Evolutionary conservation across 495 filamentous ascomycete genomes (phyloP).

Genomic region (Aspergillus coremiiformis): DNA sequence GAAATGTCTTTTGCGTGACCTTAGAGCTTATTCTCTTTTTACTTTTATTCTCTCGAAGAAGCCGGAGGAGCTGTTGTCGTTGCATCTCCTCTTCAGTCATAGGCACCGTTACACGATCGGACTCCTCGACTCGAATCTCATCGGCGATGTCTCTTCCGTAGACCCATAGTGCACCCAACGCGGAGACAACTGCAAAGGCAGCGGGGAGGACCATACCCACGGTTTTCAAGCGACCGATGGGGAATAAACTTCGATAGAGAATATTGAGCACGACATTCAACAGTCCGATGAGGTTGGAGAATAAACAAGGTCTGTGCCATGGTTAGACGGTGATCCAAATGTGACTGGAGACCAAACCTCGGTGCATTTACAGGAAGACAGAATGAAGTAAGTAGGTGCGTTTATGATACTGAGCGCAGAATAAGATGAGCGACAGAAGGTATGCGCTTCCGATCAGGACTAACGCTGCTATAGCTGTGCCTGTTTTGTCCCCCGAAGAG

Average conservation of each 20-base stretch:
- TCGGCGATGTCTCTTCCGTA: conserved; percentile 15
- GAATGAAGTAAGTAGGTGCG: conserved; percentile 22
- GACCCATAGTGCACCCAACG: conserved; percentile 20
- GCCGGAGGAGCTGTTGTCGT: conserved; percentile 28
- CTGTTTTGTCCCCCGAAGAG: conserved; percentile 11
- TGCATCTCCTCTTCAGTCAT: conserved; percentile 35
- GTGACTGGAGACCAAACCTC: neutral
- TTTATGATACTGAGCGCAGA: conserved; percentile 17
- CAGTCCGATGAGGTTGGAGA: conserved; percentile 24
- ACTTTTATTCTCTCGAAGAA: conserved; percentile 20
- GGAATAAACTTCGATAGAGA: conserved; percentile 20
- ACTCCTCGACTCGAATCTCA: neutral
- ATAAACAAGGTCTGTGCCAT: conserved; percentile 20
- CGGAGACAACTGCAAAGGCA: conserved; percentile 21
- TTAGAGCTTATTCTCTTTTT: conserved; percentile 17
- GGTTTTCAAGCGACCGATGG: conserved; percentile 17
- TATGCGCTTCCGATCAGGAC: conserved; percentile 24
- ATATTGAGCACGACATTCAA: conserved; percentile 31
- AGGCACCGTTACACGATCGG: conserved; percentile 15
- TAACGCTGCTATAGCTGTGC: conserved; percentile 14
- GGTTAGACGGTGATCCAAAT: conserved; percentile 1
- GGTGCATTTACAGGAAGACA: conserved; percentile 20
- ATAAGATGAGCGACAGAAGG: conserved; percentile 17
- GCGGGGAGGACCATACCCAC: conserved; percentile 21
- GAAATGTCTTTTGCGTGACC: conserved; percentile 27